phyloP scores from a whole-genome alignment of 2,329 filamentous ascomycete species.

The Alternaria longipes region DNA sequence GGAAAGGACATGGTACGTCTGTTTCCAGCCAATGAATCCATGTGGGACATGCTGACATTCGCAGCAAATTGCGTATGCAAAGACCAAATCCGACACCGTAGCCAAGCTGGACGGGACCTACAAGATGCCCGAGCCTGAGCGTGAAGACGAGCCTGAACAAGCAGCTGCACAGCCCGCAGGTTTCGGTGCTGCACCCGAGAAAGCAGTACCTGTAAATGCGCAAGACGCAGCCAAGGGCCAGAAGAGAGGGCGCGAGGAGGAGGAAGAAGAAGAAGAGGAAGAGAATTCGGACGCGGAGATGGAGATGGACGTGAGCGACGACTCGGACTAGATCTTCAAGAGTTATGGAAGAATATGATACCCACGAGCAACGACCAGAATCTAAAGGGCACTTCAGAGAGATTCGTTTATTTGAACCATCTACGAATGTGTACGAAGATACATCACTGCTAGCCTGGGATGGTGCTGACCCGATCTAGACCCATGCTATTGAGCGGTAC shows the following conservation, averaged over 20 bases:
- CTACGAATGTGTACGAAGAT: conserved; percentile 12
- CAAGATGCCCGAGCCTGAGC: conserved; percentile 66
- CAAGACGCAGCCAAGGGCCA: conserved; percentile 62
- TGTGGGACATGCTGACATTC: not conserved
- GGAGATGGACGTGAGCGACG: conserved; percentile 75
- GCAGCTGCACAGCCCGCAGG: conserved; percentile 55
- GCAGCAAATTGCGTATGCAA: conserved; percentile 91
- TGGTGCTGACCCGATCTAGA: conserved; percentile 16
- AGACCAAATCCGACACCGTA: conserved; percentile 85
- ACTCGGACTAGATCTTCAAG: conserved; percentile 56
- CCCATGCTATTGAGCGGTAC: not conserved
- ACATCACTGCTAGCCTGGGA: not conserved
- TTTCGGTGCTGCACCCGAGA: conserved; percentile 42
- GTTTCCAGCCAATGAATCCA: not conserved
- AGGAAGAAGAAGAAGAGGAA: conserved; percentile 69
- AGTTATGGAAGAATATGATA: conserved; percentile 20
- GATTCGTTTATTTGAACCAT: conserved; percentile 1
- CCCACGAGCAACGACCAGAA: conserved; percentile 22
- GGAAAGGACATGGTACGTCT: conserved; percentile 80
- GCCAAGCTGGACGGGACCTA: conserved; percentile 93
- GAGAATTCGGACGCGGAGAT: conserved; percentile 65
- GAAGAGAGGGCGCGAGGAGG: conserved; percentile 73
- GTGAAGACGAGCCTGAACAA: conserved; percentile 30
- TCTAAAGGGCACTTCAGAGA: conserved; percentile 1
- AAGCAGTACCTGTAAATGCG: conserved; percentile 44